phyloP scores from a whole-genome alignment of 2,329 filamentous ascomycete genomes.

The Penicillium fuscoglaucum region DNA sequence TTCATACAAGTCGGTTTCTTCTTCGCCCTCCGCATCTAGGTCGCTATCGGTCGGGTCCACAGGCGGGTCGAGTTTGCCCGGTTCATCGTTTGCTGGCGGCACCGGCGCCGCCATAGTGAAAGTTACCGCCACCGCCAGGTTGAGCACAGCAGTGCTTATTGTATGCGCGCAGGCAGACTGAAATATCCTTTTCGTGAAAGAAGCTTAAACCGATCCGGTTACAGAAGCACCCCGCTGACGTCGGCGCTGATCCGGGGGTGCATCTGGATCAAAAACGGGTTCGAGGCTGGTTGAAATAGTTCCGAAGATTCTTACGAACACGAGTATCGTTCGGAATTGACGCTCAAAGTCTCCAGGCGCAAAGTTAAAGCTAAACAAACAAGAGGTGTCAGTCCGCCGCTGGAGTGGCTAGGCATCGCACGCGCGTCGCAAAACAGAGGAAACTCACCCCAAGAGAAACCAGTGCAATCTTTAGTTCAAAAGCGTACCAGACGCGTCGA shows the following conservation, averaged over 20 bases:
- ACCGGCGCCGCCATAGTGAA: constrained; percentile 44
- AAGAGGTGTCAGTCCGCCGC: constrained; percentile 19
- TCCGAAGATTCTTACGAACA: neutral
- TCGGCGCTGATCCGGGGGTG: constrained; percentile 25
- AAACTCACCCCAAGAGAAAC: constrained; percentile 15
- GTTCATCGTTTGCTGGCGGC: constrained; percentile 41
- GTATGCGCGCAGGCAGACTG: constrained; percentile 11
- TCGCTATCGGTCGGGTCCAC: constrained; percentile 43
- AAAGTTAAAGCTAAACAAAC: constrained; percentile 20
- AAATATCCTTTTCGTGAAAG: constrained; percentile 15
- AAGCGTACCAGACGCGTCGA: constrained; percentile 32
- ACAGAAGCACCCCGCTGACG: constrained; percentile 32
- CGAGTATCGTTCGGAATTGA: neutral
- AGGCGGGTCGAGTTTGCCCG: constrained; percentile 32
- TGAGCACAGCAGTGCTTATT: constrained; percentile 21
- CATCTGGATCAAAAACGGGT: constrained; percentile 23
- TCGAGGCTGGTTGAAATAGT: neutral
- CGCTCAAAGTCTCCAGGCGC: constrained; percentile 13
- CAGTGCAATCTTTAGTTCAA: constrained; percentile 10
- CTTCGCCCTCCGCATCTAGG: constrained; percentile 48
- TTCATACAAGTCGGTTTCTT: constrained; percentile 44
- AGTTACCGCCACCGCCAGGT: constrained; percentile 41
- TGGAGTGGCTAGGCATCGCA: constrained; percentile 14
- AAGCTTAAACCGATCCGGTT: constrained; percentile 29
- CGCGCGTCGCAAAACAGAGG: constrained; percentile 21